Evolutionary conservation across 164 flowering plant genomes (phyloP).

Genomic region (Warburgia ugandensis): DNA sequence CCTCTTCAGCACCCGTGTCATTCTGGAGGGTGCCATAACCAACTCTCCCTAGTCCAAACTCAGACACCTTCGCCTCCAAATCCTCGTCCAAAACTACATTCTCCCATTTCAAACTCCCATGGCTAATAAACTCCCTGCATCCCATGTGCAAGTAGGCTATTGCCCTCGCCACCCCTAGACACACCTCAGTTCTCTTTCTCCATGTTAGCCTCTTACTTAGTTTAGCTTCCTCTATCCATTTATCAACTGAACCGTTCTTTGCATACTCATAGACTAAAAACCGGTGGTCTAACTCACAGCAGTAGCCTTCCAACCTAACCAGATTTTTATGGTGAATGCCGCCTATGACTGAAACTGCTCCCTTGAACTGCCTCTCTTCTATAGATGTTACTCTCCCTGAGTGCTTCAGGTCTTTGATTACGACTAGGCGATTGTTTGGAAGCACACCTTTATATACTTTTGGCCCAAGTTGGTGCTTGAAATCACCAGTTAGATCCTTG

Average conservation of each 20-base stretch:
- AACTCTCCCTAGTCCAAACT: conserved; percentile 34
- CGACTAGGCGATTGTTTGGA: conserved; percentile 32
- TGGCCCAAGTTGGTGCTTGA: conserved; percentile 49
- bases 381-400: conserved; percentile 3
- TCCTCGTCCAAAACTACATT: conserved; percentile 54
- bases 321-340: conserved; percentile 60
- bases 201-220: conserved; percentile 39
- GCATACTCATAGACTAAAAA: conserved; percentile 55
- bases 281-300: conserved; percentile 44
- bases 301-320: conserved; percentile 54
- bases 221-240: conserved; percentile 34
- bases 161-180: conserved; percentile 50
- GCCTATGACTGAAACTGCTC: conserved; percentile 36
- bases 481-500: conserved; percentile 37
- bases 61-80: conserved; percentile 48
- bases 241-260: conserved; percentile 43
- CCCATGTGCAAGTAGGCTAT: conserved; percentile 55
- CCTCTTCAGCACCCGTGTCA: conserved; percentile 31
- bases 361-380: conserved; percentile 45
- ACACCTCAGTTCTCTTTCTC: conserved; percentile 50
- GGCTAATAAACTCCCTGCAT: conserved; percentile 57
- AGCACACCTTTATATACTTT: conserved; percentile 41
- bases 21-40: conserved; percentile 5
- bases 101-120: conserved; percentile 58
- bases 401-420: conserved; percentile 30